Evolutionary conservation across 192 early-diverging fungal genomes (phyloP), one percentile per base, ranked within the genome.

Genomic region (Backusella luteola): DNA sequence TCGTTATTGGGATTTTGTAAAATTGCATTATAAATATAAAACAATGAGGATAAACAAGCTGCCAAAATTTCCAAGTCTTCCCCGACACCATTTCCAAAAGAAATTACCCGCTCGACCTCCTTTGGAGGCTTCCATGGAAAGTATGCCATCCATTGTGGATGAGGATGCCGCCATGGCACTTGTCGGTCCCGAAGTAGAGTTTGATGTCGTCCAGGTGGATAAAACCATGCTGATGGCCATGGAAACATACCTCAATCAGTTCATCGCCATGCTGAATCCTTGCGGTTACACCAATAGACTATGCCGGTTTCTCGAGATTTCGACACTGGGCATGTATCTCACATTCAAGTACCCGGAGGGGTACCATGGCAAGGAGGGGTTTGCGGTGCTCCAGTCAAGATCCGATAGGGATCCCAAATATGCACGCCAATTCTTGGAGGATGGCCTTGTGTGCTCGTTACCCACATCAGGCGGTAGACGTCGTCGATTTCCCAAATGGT

Each of bases 351-450:
- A 78, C 29, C 79, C 85, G 0, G 75, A 84, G 34, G 80, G 82
- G 3, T 75, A 81, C 1, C 84, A 93, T 73, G 92, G 92, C 32
- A 93, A 93, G 77, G 92, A 93, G 76, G 90, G 90, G n/a, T 89
- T 87, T 76, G 71, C 91, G 69, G 78, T 72, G 32, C 76, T 87
- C 3, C 75, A 80, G 17, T 44, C 87, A 75, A 82, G 87, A 79
- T 73, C 88, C 77, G 74, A 89, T 79, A 73, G 86, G 81, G 85
- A 52, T 4, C 80, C 77, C 12, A 56, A 67, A 14, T 68, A 76
- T 26, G 23, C 67, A 17, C 41, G 75, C 6, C 38, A 34, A 29
- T 75, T 71, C 39, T 49, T 71, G 15, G 23, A 71, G 29, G 44
- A 71, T 71, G 70, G 68, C 34, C 21, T 69, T 3, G 70, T 49